Evolutionary conservation across 148 eudicot genomes (phyloP).

Genomic region (Camellia sinensis): DNA sequence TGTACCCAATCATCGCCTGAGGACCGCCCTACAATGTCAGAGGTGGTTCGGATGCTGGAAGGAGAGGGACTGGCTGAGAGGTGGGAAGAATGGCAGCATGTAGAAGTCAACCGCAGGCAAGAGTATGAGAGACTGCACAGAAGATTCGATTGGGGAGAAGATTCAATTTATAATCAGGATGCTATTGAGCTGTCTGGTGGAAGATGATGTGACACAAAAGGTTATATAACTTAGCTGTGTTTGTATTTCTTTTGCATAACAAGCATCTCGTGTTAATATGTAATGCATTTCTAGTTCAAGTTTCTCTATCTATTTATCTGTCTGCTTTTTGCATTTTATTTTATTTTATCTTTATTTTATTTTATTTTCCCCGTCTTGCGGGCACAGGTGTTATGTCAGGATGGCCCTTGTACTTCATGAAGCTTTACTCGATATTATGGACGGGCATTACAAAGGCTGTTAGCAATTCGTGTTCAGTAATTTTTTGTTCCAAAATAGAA

Average conservation of each 20-base stretch:
- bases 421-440: too few species aligned
- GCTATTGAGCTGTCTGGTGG: constrained; percentile 95
- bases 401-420: too few species aligned
- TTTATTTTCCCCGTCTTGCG: too few species aligned
- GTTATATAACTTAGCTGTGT: constrained; percentile 7
- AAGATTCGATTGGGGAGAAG: constrained; percentile 84
- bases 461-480: too few species aligned
- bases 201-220: constrained; percentile 33
- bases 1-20: constrained; percentile 92
- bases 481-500: too few species aligned
- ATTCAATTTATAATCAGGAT: constrained; percentile 67
- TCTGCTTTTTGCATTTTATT: too few species aligned
- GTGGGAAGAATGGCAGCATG: constrained; percentile 94
- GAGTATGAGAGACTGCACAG: constrained; percentile 76
- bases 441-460: too few species aligned
- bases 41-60: constrained; percentile 94
- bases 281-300: neutral
- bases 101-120: constrained; percentile 66
- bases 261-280: neutral
- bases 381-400: too few species aligned
- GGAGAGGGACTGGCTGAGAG: constrained; percentile 97
- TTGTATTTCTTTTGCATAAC: neutral
- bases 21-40: constrained; percentile 92
- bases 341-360: too few species aligned
- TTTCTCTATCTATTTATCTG: too few species aligned